These are phyloP conservation scores for Suillus fuscotomentosus DNA, from an alignment of 768 basidiomycete species.

Conservation along the genomic window DNA sequence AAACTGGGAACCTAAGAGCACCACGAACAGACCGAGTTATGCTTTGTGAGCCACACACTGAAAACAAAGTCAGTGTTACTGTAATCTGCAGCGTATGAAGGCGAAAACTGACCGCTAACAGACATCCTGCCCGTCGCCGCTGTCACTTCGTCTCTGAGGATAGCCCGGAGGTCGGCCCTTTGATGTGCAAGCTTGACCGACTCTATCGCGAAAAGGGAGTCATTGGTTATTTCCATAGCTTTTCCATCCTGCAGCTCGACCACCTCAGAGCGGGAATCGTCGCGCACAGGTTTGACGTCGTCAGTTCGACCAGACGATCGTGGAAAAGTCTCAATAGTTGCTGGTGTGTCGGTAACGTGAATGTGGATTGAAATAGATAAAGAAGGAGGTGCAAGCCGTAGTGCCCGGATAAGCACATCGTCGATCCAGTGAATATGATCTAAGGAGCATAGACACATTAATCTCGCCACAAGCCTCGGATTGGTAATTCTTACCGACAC, in stretches of 20 bases:
- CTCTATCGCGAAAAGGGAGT: conserved; percentile 19
- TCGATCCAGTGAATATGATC: conserved; percentile 45
- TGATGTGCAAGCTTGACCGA: conserved; percentile 30
- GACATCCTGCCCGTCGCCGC: conserved; percentile 35
- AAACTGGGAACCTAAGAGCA: conserved; percentile 33
- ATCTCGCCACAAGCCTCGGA: not conserved
- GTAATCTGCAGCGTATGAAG: not conserved
- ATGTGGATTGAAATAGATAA: conserved; percentile 35
- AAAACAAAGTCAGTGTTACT: not conserved
- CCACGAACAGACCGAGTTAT: conserved; percentile 35
- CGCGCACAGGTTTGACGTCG: conserved; percentile 18
- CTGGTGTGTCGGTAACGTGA: conserved; percentile 31
- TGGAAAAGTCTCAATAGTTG: not conserved
- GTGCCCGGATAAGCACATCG: conserved; percentile 28
- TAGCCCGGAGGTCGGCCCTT: conserved; percentile 35
- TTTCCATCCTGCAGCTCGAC: conserved; percentile 6
- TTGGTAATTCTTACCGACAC: conserved; percentile 30
- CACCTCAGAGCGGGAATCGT: conserved; percentile 22
- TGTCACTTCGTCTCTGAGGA: conserved; percentile 35
- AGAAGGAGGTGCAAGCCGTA: conserved; percentile 25
- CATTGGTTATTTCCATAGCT: conserved; percentile 9
- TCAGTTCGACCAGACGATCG: conserved; percentile 1
- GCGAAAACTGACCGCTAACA: conserved; percentile 38
- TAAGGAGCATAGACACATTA: not conserved
- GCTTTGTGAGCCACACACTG: conserved; percentile 45